These are phyloP conservation scores for Chlamydomonas sp. DNA, from an alignment of 139 green algal genomes.

Conservation along the genomic window DNA sequence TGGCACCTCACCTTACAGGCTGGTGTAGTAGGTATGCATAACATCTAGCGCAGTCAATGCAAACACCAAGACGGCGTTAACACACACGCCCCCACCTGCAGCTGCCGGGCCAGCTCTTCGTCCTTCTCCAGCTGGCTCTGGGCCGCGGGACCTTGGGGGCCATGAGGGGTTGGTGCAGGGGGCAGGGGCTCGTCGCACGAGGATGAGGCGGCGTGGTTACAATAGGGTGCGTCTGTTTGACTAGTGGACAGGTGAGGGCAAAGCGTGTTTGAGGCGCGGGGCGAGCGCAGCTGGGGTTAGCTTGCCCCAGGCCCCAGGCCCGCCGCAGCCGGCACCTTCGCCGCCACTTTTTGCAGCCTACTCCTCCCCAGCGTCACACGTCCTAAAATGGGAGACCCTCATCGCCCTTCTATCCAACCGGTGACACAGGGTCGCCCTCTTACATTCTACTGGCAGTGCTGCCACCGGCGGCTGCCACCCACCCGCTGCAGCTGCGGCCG, in stretches of 20 bases:
- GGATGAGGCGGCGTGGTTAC: no score
- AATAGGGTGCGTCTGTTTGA: no score
- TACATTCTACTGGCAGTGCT: no score
- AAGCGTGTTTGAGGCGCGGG: not conserved
- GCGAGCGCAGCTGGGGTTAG: not conserved
- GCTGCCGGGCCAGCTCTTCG: conserved; percentile 25
- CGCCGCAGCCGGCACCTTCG: no score
- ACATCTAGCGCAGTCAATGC: no score
- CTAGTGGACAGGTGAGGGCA: not conserved
- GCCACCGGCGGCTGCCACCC: not conserved
- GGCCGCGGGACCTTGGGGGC: conserved; percentile 1
- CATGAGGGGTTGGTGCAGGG: not conserved
- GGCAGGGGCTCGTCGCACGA: not conserved
- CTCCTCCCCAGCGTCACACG: no score
- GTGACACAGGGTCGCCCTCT: no score
- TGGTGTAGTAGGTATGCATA: no score
- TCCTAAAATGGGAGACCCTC: no score
- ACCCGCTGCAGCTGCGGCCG: conserved; percentile 9
- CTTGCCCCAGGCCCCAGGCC: not conserved
- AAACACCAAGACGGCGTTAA: not conserved
- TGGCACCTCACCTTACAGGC: no score
- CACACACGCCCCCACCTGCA: conserved; percentile 18
- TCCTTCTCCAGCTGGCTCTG: conserved; percentile 27
- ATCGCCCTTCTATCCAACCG: no score
- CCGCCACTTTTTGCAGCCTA: no score